Evolutionary conservation across 2,329 filamentous ascomycete genomes (phyloP).

Genomic region (Ploettnerulaceae sp.): DNA sequence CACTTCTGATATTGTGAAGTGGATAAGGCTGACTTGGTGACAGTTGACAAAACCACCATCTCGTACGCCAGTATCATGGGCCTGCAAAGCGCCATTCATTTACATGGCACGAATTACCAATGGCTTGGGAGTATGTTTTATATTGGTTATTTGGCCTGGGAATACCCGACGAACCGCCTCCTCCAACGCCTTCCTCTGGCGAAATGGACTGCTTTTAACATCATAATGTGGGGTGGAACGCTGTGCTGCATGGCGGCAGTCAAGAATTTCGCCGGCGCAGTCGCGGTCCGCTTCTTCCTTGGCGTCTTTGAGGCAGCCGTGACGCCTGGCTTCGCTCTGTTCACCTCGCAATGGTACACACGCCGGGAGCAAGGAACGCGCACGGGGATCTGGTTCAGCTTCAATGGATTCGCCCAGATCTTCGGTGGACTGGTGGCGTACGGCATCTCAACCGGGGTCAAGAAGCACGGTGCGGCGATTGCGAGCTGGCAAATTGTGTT

Average conservation of each 20-base stretch:
- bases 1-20: too few relatives aligned
- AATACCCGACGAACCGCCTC: slow-evolving; percentile 33
- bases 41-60: slow-evolving; percentile 45
- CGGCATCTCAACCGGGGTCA: slow-evolving; percentile 51
- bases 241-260: slow-evolving; percentile 60
- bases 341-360: slow-evolving; percentile 70
- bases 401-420: slow-evolving; percentile 61
- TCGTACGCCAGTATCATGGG: slow-evolving; percentile 49
- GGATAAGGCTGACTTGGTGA: too few relatives aligned
- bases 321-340: slow-evolving; percentile 62
- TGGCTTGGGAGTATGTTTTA: slow-evolving; percentile 46
- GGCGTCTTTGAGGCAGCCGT: slow-evolving; percentile 65
- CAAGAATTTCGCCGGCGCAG: slow-evolving; percentile 53
- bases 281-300: slow-evolving; percentile 62
- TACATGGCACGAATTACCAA: slow-evolving; percentile 39
- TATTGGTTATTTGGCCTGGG: slow-evolving; percentile 36
- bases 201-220: slow-evolving; percentile 58
- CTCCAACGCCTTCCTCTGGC: slow-evolving; percentile 54
- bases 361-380: slow-evolving; percentile 61
- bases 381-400: slow-evolving; percentile 63
- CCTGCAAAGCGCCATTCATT: slow-evolving; percentile 39
- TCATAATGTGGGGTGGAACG: slow-evolving; percentile 56
- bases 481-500: slow-evolving; percentile 56
- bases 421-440: slow-evolving; percentile 59
- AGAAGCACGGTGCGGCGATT: slow-evolving; percentile 47